These are phyloP conservation scores for Mollisiaceae sp. DNA, from an alignment of 2,329 filamentous ascomycete genomes.

Conservation along the genomic window DNA sequence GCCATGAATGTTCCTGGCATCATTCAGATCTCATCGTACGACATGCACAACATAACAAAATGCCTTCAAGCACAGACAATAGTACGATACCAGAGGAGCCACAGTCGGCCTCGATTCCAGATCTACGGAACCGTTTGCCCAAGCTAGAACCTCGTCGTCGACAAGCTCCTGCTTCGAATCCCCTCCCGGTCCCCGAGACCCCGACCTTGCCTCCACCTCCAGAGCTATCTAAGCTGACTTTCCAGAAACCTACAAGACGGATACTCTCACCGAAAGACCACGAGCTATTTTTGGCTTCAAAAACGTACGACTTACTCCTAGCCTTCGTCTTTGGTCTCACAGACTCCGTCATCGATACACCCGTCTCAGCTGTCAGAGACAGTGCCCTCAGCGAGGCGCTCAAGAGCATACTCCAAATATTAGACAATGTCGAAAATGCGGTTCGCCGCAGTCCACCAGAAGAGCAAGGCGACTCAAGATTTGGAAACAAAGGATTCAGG, in stretches of 20 bases:
- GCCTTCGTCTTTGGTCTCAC: constrained; percentile 87
- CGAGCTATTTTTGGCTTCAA: constrained; percentile 77
- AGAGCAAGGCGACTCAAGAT: constrained; percentile 86
- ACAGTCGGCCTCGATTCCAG: constrained; percentile 45
- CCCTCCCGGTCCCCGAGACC: constrained; percentile 73
- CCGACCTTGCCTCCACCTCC: constrained; percentile 74
- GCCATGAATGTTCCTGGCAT: constrained; percentile 2
- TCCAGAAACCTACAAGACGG: constrained; percentile 72
- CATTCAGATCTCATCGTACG: constrained; percentile 6
- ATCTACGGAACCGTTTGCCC: constrained; percentile 64
- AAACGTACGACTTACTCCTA: constrained; percentile 75
- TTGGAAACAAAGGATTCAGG: constrained; percentile 92
- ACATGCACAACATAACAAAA: constrained; percentile 29
- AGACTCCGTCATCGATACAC: constrained; percentile 76
- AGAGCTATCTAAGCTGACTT: constrained; percentile 62
- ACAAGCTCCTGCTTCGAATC: constrained; percentile 56
- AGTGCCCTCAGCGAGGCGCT: constrained; percentile 63
- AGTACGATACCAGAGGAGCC: constrained; percentile 17
- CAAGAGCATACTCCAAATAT: constrained; percentile 67
- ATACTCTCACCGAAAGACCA: constrained; percentile 86
- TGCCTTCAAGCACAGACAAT: constrained; percentile 37
- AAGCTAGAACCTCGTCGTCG: constrained; percentile 70
- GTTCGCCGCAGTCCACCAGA: constrained; percentile 76
- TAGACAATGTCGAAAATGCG: constrained; percentile 71
- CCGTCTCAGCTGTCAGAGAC: constrained; percentile 66